Percentiles rank a stretch among this genome's conserved stretches.
These are phyloP conservation scores for Thelonectria olida DNA, from an alignment of 2,329 filamentous ascomycete genomes.

Conservation along the genomic window DNA sequence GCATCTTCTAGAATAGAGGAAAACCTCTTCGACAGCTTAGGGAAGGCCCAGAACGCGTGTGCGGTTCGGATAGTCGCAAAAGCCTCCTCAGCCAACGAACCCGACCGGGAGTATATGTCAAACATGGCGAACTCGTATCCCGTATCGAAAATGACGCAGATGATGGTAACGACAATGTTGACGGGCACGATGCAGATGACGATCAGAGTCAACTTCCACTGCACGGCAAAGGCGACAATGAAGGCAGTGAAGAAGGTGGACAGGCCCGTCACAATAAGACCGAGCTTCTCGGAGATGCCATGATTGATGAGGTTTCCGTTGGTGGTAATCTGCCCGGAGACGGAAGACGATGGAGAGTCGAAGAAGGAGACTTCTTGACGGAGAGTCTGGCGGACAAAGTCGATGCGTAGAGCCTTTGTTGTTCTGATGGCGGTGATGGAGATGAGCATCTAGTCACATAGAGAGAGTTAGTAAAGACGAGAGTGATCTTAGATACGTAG, in stretches of 20 bases:
- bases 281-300: slow-evolving; percentile 57
- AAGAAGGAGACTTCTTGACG: slow-evolving; percentile 66
- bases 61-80: slow-evolving; percentile 59
- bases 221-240: slow-evolving; percentile 50
- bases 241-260: slow-evolving; percentile 52
- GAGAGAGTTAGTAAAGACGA: not conserved
- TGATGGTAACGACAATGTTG: slow-evolving; percentile 51
- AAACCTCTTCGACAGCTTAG: slow-evolving; percentile 53
- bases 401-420: slow-evolving; percentile 48
- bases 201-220: slow-evolving; percentile 55
- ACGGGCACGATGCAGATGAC: slow-evolving; percentile 56
- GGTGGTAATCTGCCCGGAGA: slow-evolving; percentile 57
- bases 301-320: slow-evolving; percentile 57
- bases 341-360: slow-evolving; percentile 56
- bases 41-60: slow-evolving; percentile 60
- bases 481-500: too few species aligned
- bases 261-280: slow-evolving; percentile 50
- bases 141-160: slow-evolving; percentile 51
- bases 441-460: slow-evolving; percentile 44
- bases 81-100: slow-evolving; percentile 58
- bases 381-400: slow-evolving; percentile 49
- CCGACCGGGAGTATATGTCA: slow-evolving; percentile 52
- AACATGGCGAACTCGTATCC: slow-evolving; percentile 55
- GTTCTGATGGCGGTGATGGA: slow-evolving; percentile 50
- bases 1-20: slow-evolving; percentile 53